Evolutionary conservation across 1,284 basidiomycete genomes (phyloP).

Genomic region (Moniliophthora roreri): DNA sequence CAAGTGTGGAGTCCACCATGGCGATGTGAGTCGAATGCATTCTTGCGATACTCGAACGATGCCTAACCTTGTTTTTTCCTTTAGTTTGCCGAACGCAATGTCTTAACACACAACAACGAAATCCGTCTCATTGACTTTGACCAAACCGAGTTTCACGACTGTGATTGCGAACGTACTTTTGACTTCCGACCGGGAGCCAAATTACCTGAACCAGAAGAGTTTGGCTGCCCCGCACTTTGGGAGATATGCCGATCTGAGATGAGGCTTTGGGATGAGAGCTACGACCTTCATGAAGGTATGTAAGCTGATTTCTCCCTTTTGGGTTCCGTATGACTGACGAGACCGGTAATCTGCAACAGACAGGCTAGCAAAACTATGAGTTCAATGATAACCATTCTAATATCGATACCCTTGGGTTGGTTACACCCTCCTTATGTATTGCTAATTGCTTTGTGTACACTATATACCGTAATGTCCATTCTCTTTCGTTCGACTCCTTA

Average conservation of each 20-base stretch:
- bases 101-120: constrained; percentile 31
- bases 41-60: background rate
- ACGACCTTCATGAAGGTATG: background rate
- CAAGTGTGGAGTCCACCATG: constrained; percentile 29
- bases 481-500: too few relatives aligned
- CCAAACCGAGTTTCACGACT: constrained; percentile 27
- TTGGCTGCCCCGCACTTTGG: constrained; percentile 31
- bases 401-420: too few relatives aligned
- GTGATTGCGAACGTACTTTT: constrained; percentile 24
- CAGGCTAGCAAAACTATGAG: constrained; percentile 1
- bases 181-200: constrained; percentile 24
- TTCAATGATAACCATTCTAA: too few relatives aligned
- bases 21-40: constrained; percentile 10
- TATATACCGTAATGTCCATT: too few relatives aligned
- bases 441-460: too few relatives aligned
- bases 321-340: background rate
- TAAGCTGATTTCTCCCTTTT: background rate
- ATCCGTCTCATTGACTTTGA: constrained; percentile 39
- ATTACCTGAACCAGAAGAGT: constrained; percentile 23
- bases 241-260: constrained; percentile 28
- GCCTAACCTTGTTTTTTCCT: background rate
- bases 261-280: constrained; percentile 24
- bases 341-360: background rate
- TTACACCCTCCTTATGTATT: too few relatives aligned
- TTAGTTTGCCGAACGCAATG: constrained; percentile 37